Evolutionary conservation across 2,329 filamentous ascomycete genomes (phyloP).

Genomic region (Penicillium janthinellum): DNA sequence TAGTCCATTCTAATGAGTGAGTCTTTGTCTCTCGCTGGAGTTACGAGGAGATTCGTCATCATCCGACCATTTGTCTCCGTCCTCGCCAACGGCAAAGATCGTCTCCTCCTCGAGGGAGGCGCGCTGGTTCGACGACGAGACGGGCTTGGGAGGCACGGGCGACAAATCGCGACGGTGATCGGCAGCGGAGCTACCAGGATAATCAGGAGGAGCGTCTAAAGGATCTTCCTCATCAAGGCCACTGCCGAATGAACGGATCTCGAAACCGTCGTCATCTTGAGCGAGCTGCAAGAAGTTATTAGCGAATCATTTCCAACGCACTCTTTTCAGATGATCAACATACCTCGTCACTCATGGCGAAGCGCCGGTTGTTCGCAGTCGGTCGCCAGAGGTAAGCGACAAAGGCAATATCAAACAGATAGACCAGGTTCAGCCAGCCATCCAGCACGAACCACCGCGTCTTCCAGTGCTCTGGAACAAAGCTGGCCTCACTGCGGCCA

Average conservation of each 20-base stretch:
- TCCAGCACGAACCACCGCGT: constrained; percentile 96
- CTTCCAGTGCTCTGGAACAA: constrained; percentile 96
- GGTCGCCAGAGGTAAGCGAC: constrained; percentile 96
- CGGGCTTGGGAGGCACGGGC: constrained; percentile 53
- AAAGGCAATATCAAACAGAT: constrained; percentile 89
- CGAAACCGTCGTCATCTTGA: constrained; percentile 97
- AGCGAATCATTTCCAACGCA: constrained; percentile 23
- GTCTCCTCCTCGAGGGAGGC: constrained; percentile 83
- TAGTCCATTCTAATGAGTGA: constrained; percentile 49
- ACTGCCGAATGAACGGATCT: constrained; percentile 88
- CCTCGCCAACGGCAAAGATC: constrained; percentile 86
- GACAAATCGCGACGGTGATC: constrained; percentile 40
- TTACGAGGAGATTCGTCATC: constrained; percentile 58
- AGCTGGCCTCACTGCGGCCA: constrained; percentile 79
- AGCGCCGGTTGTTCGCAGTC: constrained; percentile 92
- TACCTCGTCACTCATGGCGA: constrained; percentile 97
- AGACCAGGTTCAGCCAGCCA: constrained; percentile 95
- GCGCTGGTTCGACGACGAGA: constrained; percentile 53
- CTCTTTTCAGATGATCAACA: constrained; percentile 19
- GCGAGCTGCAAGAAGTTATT: constrained; percentile 63
- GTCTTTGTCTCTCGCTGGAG: constrained; percentile 53
- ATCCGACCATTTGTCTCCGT: constrained; percentile 80
- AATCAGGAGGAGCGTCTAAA: constrained; percentile 39
- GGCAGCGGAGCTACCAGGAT: constrained; percentile 33
- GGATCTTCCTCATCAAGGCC: constrained; percentile 66